Evolutionary conservation across 1,284 basidiomycete genomes (phyloP), one percentile per base, ranked within the genome.

Genomic region (Pascua guehoae): DNA sequence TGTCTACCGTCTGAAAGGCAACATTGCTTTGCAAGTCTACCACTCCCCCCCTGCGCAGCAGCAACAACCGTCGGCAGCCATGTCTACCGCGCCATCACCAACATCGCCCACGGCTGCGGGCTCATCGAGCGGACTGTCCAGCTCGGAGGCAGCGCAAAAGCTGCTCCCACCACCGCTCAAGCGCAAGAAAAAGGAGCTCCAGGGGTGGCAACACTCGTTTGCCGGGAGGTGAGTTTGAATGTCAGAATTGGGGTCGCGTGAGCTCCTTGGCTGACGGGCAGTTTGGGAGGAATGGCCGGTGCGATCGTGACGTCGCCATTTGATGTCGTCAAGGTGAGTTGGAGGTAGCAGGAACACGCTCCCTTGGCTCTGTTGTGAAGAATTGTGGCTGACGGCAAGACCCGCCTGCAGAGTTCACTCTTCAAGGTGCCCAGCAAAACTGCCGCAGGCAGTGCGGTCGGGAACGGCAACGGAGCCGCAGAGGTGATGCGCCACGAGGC

Each of bases 251-350:
- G 10, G 47, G 41, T 56, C 47, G 51, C 32, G 41, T 50, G 49
- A 54, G 46, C 41, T n/a, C 24, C 4, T 32, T 32, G 15, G 16
- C 54, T 56, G 62, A 56, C 41, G 45, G 3, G 16, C 64, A 95
- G 94, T 37, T 80, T 95, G 11, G 96, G 95, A 16, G 95, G 95
- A 24, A 97, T 98, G 94, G 91, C 91, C 70, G 96, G 95, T 46
- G 93, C 93, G 11, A 89, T 96, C 64, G 88, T 98, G 10, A 99
- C 95, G 0, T 92, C 91, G 41, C 95, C 95, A 0, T 93, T 98
- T 66, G 95, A 99, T 75, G 91, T 99, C 36, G 94, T 98, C 66
- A 98, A 98, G 79, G 72, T 74, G 58, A 62, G 66, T 40, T 16
- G 15, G 16, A 45, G 38, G 5, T 7, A 32, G 24, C 24, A 32